phyloP scores from a whole-genome alignment of 352 stramenopile species.

The Phytopythium sindhum region DNA sequence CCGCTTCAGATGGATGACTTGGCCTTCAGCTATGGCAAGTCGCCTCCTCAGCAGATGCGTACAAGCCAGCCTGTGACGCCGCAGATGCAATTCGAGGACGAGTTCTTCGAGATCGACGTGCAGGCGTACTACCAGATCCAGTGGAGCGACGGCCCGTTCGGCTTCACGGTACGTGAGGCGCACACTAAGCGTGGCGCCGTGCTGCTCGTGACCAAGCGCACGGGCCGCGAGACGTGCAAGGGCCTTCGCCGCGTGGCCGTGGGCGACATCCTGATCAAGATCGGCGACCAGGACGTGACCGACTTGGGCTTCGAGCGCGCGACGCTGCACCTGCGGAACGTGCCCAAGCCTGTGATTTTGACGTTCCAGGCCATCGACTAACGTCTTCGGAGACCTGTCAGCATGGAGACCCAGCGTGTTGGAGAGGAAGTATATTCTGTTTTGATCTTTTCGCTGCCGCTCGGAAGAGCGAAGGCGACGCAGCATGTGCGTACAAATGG shows the following conservation, averaged over 20 bases:
- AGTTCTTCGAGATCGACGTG: slow-evolving; percentile 64
- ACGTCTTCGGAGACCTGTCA: neutral
- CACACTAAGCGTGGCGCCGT: slow-evolving; percentile 61
- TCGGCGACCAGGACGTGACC: slow-evolving; percentile 66
- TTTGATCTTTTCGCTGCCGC: neutral
- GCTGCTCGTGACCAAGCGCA: slow-evolving; percentile 79
- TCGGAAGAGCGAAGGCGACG: too few species aligned
- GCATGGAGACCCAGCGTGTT: neutral
- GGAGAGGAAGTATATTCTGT: neutral
- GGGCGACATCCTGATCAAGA: slow-evolving; percentile 73
- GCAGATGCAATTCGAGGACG: slow-evolving; percentile 32
- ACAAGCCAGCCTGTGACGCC: slow-evolving; percentile 6
- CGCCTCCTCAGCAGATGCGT: slow-evolving; percentile 11
- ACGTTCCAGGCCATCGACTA: slow-evolving; percentile 82
- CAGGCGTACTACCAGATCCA: slow-evolving; percentile 75
- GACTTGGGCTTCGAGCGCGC: slow-evolving; percentile 72
- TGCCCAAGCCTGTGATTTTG: slow-evolving; percentile 69
- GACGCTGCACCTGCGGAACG: slow-evolving; percentile 67
- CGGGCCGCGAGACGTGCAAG: slow-evolving; percentile 70
- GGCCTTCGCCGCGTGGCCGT: slow-evolving; percentile 70
- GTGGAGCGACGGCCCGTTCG: slow-evolving; percentile 80
- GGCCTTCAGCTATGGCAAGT: slow-evolving; percentile 20
- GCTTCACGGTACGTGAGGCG: slow-evolving; percentile 75
- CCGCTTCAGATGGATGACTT: slow-evolving; percentile 24
- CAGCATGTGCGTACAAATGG: neutral